Conservation (phyloP, 257 asterid genomes). For the Capsicum chinense region DNA sequence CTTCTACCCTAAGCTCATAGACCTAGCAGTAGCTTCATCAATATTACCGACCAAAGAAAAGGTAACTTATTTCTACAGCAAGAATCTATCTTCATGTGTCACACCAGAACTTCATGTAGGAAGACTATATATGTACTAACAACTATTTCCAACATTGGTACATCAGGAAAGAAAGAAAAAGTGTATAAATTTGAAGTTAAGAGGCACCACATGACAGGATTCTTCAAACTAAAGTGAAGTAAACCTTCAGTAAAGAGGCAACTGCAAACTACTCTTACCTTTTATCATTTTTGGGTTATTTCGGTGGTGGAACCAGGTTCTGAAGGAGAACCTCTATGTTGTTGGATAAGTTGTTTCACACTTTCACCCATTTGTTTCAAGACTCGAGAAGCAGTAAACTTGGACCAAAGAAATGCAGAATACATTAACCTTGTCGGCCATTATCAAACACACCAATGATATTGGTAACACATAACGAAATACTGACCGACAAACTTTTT, state of each 20-base stretch:
- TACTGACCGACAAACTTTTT: background rate
- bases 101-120: constrained; percentile 1
- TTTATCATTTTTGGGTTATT: background rate
- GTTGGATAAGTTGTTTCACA: background rate
- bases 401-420: background rate
- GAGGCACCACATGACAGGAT: background rate
- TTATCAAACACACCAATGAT: background rate
- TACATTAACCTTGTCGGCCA: background rate
- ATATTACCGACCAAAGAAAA: constrained; percentile 22
- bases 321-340: background rate
- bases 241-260: background rate
- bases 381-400: background rate
- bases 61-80: background rate
- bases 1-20: constrained; percentile 11
- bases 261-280: background rate
- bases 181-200: background rate
- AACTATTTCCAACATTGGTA: background rate
- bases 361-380: background rate
- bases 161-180: background rate
- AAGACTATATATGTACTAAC: background rate
- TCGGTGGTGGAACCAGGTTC: background rate
- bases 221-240: background rate
- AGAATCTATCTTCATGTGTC: background rate
- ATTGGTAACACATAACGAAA: background rate
- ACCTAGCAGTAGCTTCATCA: constrained; percentile 24